phyloP scores from a whole-genome alignment of 179 eudicot genomes.

The Kewa caespitosa region DNA sequence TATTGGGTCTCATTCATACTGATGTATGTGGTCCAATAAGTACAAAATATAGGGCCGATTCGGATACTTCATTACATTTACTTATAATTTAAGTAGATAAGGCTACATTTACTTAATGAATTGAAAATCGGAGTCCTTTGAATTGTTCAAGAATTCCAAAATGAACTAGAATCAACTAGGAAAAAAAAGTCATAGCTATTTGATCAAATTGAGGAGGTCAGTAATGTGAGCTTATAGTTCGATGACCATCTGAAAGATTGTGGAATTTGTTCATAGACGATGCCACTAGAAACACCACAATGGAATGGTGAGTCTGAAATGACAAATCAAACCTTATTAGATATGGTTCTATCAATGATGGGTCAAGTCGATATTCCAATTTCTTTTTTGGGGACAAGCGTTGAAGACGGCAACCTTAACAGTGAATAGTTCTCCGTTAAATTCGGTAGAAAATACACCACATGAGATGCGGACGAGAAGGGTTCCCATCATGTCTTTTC shows the following conservation, averaged over 20 bases:
- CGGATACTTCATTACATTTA: not conserved
- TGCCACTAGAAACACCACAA: not conserved
- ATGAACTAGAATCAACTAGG: not conserved
- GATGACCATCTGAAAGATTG: not conserved
- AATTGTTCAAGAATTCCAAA: no score
- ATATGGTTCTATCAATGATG: not conserved
- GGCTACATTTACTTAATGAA: not conserved
- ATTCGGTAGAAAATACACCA: not conserved
- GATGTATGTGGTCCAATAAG: not conserved
- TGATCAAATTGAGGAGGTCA: not conserved
- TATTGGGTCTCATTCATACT: not conserved
- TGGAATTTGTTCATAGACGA: not conserved
- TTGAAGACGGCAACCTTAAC: not conserved
- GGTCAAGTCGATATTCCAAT: not conserved
- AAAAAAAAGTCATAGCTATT: not conserved
- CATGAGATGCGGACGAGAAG: not conserved
- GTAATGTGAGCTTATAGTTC: not conserved
- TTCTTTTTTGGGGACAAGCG: not conserved
- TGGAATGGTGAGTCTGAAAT: not conserved
- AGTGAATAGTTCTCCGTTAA: not conserved
- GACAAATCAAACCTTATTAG: not conserved
- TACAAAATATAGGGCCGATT: not conserved
- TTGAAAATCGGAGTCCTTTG: no score
- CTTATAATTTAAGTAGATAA: not conserved
- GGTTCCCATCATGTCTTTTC: not conserved